These are phyloP conservation scores for Evansstolkia leycettana DNA, from an alignment of 495 filamentous ascomycete genomes.

Conservation along the genomic window DNA sequence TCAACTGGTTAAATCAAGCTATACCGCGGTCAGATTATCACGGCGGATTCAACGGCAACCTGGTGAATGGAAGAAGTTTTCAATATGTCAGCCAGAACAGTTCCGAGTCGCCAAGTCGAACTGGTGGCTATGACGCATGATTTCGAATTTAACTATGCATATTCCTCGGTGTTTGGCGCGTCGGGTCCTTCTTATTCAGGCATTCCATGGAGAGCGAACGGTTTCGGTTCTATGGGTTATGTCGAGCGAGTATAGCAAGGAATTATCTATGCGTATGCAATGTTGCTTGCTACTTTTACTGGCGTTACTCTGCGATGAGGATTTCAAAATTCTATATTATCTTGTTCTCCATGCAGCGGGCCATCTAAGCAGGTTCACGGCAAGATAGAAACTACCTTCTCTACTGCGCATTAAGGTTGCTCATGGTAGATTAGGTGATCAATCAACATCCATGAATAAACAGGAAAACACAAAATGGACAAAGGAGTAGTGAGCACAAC, in stretches of 20 bases:
- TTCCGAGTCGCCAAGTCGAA: slow-evolving; percentile 3
- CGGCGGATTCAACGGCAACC: slow-evolving; percentile 11
- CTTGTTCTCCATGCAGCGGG: too few species aligned
- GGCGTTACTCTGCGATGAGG: too few species aligned
- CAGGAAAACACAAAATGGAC: too few species aligned
- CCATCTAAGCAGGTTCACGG: too few species aligned
- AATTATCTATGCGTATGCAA: slow-evolving; percentile 5
- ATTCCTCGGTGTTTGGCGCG: slow-evolving; percentile 11
- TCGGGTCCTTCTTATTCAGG: neutral
- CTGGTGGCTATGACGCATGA: slow-evolving; percentile 7
- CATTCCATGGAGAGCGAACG: neutral
- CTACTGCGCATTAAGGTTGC: too few species aligned
- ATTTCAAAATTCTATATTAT: too few species aligned
- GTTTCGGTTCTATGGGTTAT: neutral
- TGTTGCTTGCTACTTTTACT: slow-evolving; percentile 11
- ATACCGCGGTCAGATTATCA: slow-evolving; percentile 13
- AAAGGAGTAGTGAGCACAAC: too few species aligned
- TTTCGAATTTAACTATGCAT: slow-evolving; percentile 5
- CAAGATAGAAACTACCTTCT: too few species aligned
- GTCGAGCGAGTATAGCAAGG: neutral
- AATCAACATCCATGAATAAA: too few species aligned
- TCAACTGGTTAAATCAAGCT: slow-evolving; percentile 10
- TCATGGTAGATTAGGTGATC: too few species aligned
- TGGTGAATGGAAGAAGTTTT: slow-evolving; percentile 11
- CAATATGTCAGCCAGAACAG: slow-evolving; percentile 9